Evolutionary conservation across 1,139 yeast genomes (phyloP), one percentile per base, ranked within the genome.

Genomic region (Geotrichum histeridarum): DNA sequence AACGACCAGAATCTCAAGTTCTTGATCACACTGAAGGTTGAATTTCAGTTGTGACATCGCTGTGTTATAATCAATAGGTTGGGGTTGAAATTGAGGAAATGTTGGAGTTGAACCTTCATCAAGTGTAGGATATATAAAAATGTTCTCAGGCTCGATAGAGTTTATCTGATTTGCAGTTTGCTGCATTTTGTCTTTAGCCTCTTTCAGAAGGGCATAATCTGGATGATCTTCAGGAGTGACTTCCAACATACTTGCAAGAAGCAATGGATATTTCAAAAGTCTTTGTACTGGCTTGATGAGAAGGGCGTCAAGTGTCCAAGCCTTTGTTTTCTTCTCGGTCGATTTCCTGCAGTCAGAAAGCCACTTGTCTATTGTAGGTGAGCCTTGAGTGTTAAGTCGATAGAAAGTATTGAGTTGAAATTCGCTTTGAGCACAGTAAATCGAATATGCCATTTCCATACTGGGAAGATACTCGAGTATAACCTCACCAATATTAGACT

Each of bases 201-300:
- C 54, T 35, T 61, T 59, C 7, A 73, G 54, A 5, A 62, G 53
- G 8, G 14, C 51, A 54, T 67, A 66, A 55, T 72, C 76, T 0
- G 65, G 64, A 41, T 70, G 73, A 27, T 53, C 56, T 9, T 52
- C 58, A 0, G 67, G 63, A 0, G 74, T 70, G 42, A 51, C 59
- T 31, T 67, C 60, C 5, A 69, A 50, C 49, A 71, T 53, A 27
- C 67, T 58, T 15, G 59, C 59, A 27, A 73, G 56, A 32, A 74
- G 63, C 30, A 74, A 58, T 0, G 77, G 77, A 51, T 74, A 74
- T 58, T 73, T 73, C 48, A 72, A 63, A 32, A 74, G 58, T 35
- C 77, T 61, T 59, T 74, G 77, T 14, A 74, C 74, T 1, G 77
- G 77, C 57, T 74, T 74, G 59, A 74, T 71, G 30, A 74, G 63